A percentile compares a stretch with the other conserved stretches of the same genome.
Conservation (phyloP, 2,329 filamentous ascomycete genomes). For the Dryadomyces quercivorus region DNA sequence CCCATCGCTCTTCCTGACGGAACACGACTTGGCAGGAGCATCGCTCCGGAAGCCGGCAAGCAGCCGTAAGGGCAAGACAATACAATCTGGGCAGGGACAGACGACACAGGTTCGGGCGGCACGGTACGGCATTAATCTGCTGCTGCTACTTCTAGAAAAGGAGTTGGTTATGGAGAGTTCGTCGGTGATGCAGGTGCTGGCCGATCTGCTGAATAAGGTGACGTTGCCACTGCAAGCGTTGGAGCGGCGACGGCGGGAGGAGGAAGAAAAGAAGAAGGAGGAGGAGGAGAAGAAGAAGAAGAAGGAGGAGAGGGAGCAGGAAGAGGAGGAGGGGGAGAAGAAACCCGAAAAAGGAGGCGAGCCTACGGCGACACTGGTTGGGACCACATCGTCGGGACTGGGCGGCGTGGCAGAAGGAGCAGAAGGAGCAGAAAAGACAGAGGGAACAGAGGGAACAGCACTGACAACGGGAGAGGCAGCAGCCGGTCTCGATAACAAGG, state of each 20-base stretch:
- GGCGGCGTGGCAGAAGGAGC: neutral
- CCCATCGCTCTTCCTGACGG: slow-evolving; percentile 82
- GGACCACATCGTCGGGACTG: neutral
- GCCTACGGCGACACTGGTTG: slow-evolving; percentile 10
- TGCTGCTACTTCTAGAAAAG: slow-evolving; percentile 81
- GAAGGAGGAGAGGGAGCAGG: slow-evolving; percentile 46
- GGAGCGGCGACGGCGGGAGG: slow-evolving; percentile 72
- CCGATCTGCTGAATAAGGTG: slow-evolving; percentile 74
- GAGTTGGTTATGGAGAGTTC: slow-evolving; percentile 94
- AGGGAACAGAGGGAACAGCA: slow-evolving; percentile 8
- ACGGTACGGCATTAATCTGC: slow-evolving; percentile 84
- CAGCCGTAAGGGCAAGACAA: slow-evolving; percentile 51
- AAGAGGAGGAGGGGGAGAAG: slow-evolving; percentile 30
- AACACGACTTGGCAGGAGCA: slow-evolving; percentile 67
- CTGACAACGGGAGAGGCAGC: slow-evolving; percentile 9
- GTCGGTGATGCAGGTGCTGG: slow-evolving; percentile 89
- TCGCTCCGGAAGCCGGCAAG: slow-evolving; percentile 64
- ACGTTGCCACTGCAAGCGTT: slow-evolving; percentile 75
- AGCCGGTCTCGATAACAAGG: slow-evolving; percentile 21
- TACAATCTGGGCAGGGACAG: slow-evolving; percentile 4
- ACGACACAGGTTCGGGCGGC: slow-evolving; percentile 70
- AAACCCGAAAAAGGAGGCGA: slow-evolving; percentile 9
- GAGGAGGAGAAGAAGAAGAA: slow-evolving; percentile 24
- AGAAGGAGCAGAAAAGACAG: neutral
- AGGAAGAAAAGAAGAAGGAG: slow-evolving; percentile 40